Evolutionary conservation across 768 basidiomycete species (phyloP), one percentile per base, ranked within the genome.

Genomic region (Macrolepiota dolichaula): DNA sequence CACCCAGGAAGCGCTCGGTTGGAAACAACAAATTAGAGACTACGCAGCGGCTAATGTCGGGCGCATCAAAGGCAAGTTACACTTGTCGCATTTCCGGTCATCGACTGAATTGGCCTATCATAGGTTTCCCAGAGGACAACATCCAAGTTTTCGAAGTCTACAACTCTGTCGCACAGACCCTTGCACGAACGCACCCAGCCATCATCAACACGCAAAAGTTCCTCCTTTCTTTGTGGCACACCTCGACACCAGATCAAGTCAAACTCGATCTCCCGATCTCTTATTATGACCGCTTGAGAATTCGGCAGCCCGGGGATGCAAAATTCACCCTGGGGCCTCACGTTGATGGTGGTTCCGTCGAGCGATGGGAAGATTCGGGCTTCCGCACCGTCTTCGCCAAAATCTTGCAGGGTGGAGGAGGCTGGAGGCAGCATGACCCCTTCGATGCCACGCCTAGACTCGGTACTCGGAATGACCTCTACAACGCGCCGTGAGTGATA

Each of bases 131-230:
- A 0, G 73, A 77, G 2, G 78, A 85, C 38, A 79, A 90, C 63
- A 84, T 88, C 52, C 88, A 91, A 71, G 88, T 84, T 6, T 92
- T 80, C 68, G 90, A 92, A 66, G 68, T 92, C 13, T 92, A 92
- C 76, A 88, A 90, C 72, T 81, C 85, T 3, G 77, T 74, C 46
- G 67, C 81, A 13, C 90, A 92, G 70, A 79, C 85, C 1, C 69
- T 70, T n/a, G 91, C 88, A 0, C 85, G 91, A 37, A 83, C 87
- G 0, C 89, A 92, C 64, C 82, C 83, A 0, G 74, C 77, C 1
- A 62, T 87, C 1, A 73, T 92, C 17, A 68, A 74, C 6, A 84
- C 87, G 1, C 90, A 92, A 61, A 73, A 72, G 36, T 77, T 77
- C 11, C 76, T 91, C 10, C 75, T 88, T 9, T 77, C 78, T 3